These are phyloP conservation scores for Solanum commersonii DNA, from an alignment of 257 asterid species.

Conservation along the genomic window DNA sequence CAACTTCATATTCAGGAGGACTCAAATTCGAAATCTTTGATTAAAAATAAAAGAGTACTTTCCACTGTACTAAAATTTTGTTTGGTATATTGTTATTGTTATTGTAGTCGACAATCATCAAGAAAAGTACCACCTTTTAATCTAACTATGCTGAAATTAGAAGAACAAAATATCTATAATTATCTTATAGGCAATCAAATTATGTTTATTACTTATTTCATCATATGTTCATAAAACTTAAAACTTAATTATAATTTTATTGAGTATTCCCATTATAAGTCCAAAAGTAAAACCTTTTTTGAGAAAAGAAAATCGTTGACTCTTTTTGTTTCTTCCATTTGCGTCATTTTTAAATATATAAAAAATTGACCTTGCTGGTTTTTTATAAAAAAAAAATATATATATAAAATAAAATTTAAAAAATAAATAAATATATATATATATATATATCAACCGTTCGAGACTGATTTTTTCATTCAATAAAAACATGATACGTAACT, in stretches of 20 bases:
- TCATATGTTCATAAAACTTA: neutral
- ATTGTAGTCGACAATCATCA: neutral
- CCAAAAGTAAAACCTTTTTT: neutral
- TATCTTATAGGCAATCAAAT: neutral
- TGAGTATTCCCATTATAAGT: neutral
- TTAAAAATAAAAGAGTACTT: no score
- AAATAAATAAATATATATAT: no score
- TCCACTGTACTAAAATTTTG: no score
- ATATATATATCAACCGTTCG: no score
- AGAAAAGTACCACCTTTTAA: neutral
- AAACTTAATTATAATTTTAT: neutral
- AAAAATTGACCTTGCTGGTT: no score
- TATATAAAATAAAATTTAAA: no score
- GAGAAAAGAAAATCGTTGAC: neutral
- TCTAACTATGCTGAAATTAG: neutral
- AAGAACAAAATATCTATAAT: neutral
- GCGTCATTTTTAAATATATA: neutral
- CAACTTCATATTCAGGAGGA: no score
- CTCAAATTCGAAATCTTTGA: accelerated
- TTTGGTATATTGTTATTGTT: no score
- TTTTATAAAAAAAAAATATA: no score
- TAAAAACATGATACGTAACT: neutral
- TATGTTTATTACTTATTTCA: neutral
- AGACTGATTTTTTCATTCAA: neutral
- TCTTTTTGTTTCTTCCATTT: neutral